These are phyloP conservation scores for Lentinula novae-zelandiae DNA, from an alignment of 1,284 basidiomycete genomes.

Conservation along the genomic window DNA sequence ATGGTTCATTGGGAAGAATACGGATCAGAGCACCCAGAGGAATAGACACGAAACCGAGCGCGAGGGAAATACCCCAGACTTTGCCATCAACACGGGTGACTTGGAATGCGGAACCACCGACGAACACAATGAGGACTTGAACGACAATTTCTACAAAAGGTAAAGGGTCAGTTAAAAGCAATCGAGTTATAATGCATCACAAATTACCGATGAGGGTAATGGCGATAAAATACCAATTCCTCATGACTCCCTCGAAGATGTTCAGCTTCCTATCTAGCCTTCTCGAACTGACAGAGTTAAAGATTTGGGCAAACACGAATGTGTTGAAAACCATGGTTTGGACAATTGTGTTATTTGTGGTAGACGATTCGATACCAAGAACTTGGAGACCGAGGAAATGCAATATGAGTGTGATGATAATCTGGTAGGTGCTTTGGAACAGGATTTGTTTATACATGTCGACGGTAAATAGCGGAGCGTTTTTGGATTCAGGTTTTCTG, in stretches of 20 bases:
- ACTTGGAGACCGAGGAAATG: constrained; percentile 82
- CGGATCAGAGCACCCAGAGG: constrained; percentile 87
- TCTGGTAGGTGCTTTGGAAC: constrained; percentile 89
- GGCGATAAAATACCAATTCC: constrained; percentile 84
- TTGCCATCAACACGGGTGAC: constrained; percentile 77
- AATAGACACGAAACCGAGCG: constrained; percentile 83
- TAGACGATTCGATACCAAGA: constrained; percentile 52
- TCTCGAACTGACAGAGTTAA: constrained; percentile 91
- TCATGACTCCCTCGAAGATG: constrained; percentile 80
- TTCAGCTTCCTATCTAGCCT: constrained; percentile 85
- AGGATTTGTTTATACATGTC: constrained; percentile 96
- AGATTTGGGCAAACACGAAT: constrained; percentile 96
- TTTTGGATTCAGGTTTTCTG: constrained; percentile 88
- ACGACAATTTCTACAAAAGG: constrained; percentile 69
- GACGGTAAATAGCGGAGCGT: constrained; percentile 83
- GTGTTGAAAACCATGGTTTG: constrained; percentile 93
- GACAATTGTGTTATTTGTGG: constrained; percentile 51
- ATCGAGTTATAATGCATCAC: not conserved
- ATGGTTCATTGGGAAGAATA: constrained; percentile 76
- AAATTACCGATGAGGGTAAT: constrained; percentile 79
- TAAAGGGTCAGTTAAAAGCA: not conserved
- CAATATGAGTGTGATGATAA: constrained; percentile 80
- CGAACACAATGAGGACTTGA: constrained; percentile 88
- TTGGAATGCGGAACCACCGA: constrained; percentile 90
- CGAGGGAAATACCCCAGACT: constrained; percentile 93